Percentiles rank a stretch among this genome's conserved stretches.
These are phyloP conservation scores for Panaeolus papilionaceus DNA, from an alignment of 768 basidiomycete species.

Conservation along the genomic window DNA sequence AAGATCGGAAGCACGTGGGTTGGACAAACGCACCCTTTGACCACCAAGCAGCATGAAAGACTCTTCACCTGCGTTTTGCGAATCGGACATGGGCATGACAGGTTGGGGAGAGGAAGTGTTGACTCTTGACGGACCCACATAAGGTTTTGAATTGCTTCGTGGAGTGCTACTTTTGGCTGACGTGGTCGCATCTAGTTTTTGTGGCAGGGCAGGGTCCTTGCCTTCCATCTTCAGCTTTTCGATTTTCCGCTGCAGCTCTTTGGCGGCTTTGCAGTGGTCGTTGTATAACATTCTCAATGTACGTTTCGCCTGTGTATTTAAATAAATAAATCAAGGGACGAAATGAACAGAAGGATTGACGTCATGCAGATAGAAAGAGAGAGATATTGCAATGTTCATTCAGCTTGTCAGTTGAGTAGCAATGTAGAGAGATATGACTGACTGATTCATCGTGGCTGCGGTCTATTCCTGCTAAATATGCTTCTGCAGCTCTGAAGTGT, in stretches of 20 bases:
- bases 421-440: slow-evolving; percentile 30
- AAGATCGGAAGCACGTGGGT: slow-evolving; percentile 16
- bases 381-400: not conserved
- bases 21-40: slow-evolving; percentile 61
- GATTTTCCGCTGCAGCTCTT: slow-evolving; percentile 75
- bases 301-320: slow-evolving; percentile 66
- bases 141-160: slow-evolving; percentile 37
- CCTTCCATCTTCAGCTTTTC: slow-evolving; percentile 76
- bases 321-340: slow-evolving; percentile 12
- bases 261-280: slow-evolving; percentile 73
- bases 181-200: slow-evolving; percentile 49
- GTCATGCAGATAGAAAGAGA: not conserved
- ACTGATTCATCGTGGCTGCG: slow-evolving; percentile 79
- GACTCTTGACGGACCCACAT: slow-evolving; percentile 40
- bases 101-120: slow-evolving; percentile 55
- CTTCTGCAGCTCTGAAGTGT: slow-evolving; percentile 77
- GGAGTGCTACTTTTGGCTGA: slow-evolving; percentile 31
- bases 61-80: slow-evolving; percentile 76
- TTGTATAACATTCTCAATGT: slow-evolving; percentile 78
- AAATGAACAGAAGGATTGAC: slow-evolving; percentile 14
- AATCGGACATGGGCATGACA: slow-evolving; percentile 53
- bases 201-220: slow-evolving; percentile 76
- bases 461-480: slow-evolving; percentile 75
- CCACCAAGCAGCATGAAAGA: slow-evolving; percentile 87
- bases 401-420: slow-evolving; percentile 12